Conservation (phyloP, 257 asterid genomes). For the Solanum tarijense region DNA sequence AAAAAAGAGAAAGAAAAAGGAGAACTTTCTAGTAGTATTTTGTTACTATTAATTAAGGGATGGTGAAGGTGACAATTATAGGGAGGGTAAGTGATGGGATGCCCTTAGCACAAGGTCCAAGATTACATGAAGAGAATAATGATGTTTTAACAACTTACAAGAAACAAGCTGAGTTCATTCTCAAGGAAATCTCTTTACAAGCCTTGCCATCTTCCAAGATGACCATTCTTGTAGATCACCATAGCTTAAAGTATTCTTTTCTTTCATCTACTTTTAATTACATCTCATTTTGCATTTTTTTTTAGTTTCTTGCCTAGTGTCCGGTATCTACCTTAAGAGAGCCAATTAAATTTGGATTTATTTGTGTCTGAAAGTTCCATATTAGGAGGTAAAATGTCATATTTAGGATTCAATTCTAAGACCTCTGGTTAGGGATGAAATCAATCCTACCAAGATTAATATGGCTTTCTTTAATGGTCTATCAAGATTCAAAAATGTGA, state of each 20-base stretch:
- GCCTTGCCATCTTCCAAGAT: constrained; percentile 31
- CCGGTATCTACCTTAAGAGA: not conserved
- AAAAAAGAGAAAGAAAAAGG: too few relatives aligned
- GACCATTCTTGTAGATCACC: constrained; percentile 37
- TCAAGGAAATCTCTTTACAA: constrained; percentile 37
- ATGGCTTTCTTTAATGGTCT: not conserved
- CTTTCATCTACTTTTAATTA: not conserved
- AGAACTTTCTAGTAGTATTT: not conserved
- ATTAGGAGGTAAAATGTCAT: not conserved
- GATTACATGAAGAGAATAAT: constrained; percentile 25
- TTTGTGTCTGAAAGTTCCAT: not conserved
- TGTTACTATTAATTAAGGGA: not conserved
- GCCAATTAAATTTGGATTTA: not conserved
- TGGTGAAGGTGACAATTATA: constrained; percentile 46
- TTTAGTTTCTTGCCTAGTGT: not conserved
- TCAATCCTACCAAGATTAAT: not conserved
- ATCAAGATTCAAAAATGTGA: not conserved
- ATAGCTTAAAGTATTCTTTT: constrained; percentile 31
- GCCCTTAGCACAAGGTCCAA: constrained; percentile 45
- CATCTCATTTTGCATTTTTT: not conserved
- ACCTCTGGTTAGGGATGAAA: not conserved
- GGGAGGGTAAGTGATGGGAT: constrained; percentile 55
- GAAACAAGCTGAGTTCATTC: constrained; percentile 51
- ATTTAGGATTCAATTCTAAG: not conserved
- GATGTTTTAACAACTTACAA: constrained; percentile 22